phyloP scores from a whole-genome alignment of 257 asterid genomes.

The Dorcoceras hygrometricum region DNA sequence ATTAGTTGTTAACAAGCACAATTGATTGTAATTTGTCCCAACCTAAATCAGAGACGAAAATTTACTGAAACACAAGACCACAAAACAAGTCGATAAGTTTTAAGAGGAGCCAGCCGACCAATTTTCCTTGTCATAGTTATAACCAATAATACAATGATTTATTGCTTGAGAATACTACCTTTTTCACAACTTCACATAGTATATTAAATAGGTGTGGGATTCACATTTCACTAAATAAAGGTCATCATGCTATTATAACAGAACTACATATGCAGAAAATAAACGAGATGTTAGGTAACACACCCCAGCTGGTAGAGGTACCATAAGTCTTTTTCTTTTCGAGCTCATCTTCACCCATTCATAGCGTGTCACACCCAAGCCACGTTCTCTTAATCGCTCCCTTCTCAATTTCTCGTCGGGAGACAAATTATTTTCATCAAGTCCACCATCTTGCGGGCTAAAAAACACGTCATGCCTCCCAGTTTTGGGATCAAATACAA shows the following conservation, averaged over 20 bases:
- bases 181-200: background rate
- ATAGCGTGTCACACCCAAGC: constrained; percentile 87
- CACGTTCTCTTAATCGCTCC: constrained; percentile 92
- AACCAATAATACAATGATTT: background rate
- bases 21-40: background rate
- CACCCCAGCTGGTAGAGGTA: constrained; percentile 91
- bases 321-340: constrained; percentile 61
- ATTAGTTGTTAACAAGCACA: background rate
- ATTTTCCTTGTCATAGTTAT: background rate
- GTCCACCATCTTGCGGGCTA: constrained; percentile 91
- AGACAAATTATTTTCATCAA: constrained; percentile 78
- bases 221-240: constrained; percentile 8
- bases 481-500: constrained; percentile 56
- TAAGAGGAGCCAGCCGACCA: background rate
- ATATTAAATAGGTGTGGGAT: background rate
- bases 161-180: background rate
- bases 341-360: constrained; percentile 86
- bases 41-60: too few relatives aligned
- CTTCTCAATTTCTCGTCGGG: constrained; percentile 89
- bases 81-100: background rate
- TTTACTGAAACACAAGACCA: background rate
- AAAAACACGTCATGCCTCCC: constrained; percentile 67
- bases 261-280: constrained; percentile 14
- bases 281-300: constrained; percentile 31
- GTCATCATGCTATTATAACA: background rate